Conservation (phyloP, 2,329 filamentous ascomycete genomes). For the Sordariomycetes sp. region DNA sequence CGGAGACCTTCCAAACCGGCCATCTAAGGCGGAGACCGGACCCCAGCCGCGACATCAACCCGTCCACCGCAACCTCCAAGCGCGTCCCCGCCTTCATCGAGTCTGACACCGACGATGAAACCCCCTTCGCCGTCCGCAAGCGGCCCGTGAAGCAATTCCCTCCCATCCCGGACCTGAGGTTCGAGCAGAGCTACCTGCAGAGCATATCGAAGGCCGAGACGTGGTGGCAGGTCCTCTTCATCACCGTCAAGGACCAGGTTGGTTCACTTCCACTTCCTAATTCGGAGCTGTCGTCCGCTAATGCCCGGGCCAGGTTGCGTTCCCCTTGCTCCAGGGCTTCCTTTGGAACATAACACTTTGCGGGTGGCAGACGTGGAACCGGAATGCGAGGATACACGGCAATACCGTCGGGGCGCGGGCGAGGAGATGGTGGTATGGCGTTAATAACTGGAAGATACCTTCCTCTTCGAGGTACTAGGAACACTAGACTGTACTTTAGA, state of each 20-base stretch:
- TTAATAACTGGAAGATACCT: constrained; percentile 81
- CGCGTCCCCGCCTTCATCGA: constrained; percentile 1
- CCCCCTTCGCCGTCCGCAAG: constrained; percentile 55
- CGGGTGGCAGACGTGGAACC: constrained; percentile 89
- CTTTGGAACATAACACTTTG: constrained; percentile 77
- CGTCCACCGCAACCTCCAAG: constrained; percentile 61
- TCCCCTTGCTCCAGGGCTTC: constrained; percentile 80
- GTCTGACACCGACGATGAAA: constrained; percentile 44
- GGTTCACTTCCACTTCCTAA: constrained; percentile 6
- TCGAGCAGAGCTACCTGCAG: constrained; percentile 95
- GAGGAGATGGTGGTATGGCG: constrained; percentile 87
- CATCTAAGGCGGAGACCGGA: constrained; percentile 67
- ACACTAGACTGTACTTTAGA: not conserved
- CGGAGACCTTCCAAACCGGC: constrained; percentile 70
- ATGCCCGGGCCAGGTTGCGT: constrained; percentile 52
- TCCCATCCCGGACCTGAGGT: constrained; percentile 77
- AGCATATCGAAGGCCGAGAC: constrained; percentile 73
- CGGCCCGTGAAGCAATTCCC: constrained; percentile 34
- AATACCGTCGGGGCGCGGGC: constrained; percentile 65
- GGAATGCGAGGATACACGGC: constrained; percentile 64
- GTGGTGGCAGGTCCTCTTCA: constrained; percentile 70
- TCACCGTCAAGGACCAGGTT: constrained; percentile 86
- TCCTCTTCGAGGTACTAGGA: constrained; percentile 6
- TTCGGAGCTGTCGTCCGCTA: not conserved
- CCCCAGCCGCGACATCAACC: constrained; percentile 65